Conservation (phyloP, 139 green algal genomes). For the Tetraselmis chui region DNA sequence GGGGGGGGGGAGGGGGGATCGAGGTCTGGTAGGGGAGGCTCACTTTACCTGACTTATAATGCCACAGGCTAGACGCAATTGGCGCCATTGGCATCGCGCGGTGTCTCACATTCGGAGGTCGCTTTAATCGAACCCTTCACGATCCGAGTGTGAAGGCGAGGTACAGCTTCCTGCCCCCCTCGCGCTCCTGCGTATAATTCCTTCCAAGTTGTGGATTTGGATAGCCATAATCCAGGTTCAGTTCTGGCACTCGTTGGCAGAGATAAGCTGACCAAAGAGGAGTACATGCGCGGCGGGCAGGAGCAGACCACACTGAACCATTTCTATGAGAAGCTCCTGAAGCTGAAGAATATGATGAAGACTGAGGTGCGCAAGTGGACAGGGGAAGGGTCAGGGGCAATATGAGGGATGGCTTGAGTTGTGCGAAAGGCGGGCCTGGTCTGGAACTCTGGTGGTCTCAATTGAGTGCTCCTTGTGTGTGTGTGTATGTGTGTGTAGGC, state of each 20-base stretch:
- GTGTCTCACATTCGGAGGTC: constrained; percentile 72
- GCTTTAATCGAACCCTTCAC: constrained; percentile 45
- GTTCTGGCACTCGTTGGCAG: neutral
- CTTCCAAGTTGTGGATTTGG: neutral
- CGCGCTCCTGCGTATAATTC: neutral
- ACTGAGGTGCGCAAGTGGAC: constrained; percentile 30
- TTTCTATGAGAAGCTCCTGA: constrained; percentile 76
- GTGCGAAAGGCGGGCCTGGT: too few species aligned
- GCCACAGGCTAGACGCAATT: constrained; percentile 74
- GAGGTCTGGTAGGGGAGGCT: too few species aligned
- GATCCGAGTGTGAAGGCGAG: constrained; percentile 44
- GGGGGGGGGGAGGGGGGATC: too few species aligned
- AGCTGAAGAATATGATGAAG: constrained; percentile 65
- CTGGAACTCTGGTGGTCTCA: neutral
- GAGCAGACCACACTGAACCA: constrained; percentile 68
- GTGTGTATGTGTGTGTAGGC: neutral
- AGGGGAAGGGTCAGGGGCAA: neutral
- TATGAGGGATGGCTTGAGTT: neutral
- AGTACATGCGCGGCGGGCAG: constrained; percentile 38
- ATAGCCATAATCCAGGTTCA: neutral
- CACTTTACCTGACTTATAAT: too few species aligned
- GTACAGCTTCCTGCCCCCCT: neutral
- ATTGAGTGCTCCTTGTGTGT: neutral
- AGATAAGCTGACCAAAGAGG: constrained; percentile 35
- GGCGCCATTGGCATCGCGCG: constrained; percentile 72